Evolutionary conservation across 2,329 filamentous ascomycete species (phyloP).

Genomic region (Sordariomycetes sp.): DNA sequence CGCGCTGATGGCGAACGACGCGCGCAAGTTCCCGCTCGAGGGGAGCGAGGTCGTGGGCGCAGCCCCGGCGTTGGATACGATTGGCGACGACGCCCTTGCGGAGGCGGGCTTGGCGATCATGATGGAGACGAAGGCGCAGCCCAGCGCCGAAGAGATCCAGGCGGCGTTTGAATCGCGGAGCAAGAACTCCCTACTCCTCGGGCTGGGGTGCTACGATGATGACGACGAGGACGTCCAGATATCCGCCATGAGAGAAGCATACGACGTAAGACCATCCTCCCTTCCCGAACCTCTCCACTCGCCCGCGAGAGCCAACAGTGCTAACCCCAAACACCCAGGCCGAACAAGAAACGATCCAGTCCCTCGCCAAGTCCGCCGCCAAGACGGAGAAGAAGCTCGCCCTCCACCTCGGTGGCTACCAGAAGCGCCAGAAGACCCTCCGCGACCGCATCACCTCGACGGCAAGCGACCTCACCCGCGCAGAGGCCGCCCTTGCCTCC

Average conservation of each 20-base stretch:
- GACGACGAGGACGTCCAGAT: conserved; percentile 62
- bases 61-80: conserved; percentile 44
- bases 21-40: conserved; percentile 60
- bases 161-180: conserved; percentile 42
- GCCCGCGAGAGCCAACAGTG: not conserved
- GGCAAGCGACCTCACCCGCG: conserved; percentile 62
- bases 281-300: not conserved
- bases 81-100: conserved; percentile 63
- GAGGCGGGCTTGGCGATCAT: conserved; percentile 69
- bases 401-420: conserved; percentile 81
- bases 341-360: conserved; percentile 62
- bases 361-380: conserved; percentile 67
- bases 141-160: conserved; percentile 39
- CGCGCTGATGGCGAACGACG: conserved; percentile 72
- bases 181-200: conserved; percentile 54
- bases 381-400: conserved; percentile 91
- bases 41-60: conserved; percentile 54
- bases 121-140: conserved; percentile 49
- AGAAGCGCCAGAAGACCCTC: conserved; percentile 72
- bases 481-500: conserved; percentile 58
- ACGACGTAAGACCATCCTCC: conserved; percentile 49
- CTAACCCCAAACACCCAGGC: conserved; percentile 29
- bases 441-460: conserved; percentile 71
- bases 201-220: conserved; percentile 69
- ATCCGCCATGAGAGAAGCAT: conserved; percentile 55